Conservation (phyloP, 2,329 filamentous ascomycete genomes). For the Pseudocercospora fuligena region DNA sequence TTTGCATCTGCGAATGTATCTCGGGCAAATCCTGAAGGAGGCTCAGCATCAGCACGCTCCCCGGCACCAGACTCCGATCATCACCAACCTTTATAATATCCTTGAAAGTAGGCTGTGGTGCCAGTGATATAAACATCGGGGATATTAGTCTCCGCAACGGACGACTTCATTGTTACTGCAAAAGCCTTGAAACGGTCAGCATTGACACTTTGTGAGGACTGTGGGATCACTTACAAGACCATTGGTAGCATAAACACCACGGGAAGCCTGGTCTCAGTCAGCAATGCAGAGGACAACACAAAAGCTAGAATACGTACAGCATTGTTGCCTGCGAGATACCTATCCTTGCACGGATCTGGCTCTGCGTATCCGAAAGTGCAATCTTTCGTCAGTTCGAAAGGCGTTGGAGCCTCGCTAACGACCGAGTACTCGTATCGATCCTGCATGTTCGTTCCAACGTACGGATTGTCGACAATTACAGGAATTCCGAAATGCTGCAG, state of each 20-base stretch:
- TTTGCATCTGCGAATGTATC: conserved; percentile 51
- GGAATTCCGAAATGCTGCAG: conserved; percentile 59
- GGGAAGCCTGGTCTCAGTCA: conserved; percentile 26
- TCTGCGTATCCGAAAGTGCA: conserved; percentile 43
- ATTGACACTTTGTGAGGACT: background rate
- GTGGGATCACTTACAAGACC: conserved; percentile 46
- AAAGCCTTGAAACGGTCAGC: conserved; percentile 42
- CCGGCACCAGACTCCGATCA: background rate
- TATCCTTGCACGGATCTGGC: conserved; percentile 50
- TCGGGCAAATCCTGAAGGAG: conserved; percentile 53
- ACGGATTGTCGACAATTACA: conserved; percentile 60
- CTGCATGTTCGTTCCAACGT: conserved; percentile 67
- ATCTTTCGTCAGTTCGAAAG: conserved; percentile 45
- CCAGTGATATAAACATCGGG: conserved; percentile 62
- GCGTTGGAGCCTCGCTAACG: conserved; percentile 49
- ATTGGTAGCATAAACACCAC: conserved; percentile 54
- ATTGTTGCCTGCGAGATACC: conserved; percentile 46
- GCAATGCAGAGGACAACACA: background rate
- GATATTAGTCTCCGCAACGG: conserved; percentile 48
- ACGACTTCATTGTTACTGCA: conserved; percentile 48
- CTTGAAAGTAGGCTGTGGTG: conserved; percentile 58
- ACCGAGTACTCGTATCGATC: conserved; percentile 63
- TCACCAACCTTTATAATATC: conserved; percentile 50
- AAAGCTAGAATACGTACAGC: background rate
- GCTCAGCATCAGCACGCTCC: background rate